A percentile compares a stretch with the other conserved stretches of the same genome.
phyloP scores from a whole-genome alignment of 1,139 yeast species.

The Candida pseudoviswanathii region DNA sequence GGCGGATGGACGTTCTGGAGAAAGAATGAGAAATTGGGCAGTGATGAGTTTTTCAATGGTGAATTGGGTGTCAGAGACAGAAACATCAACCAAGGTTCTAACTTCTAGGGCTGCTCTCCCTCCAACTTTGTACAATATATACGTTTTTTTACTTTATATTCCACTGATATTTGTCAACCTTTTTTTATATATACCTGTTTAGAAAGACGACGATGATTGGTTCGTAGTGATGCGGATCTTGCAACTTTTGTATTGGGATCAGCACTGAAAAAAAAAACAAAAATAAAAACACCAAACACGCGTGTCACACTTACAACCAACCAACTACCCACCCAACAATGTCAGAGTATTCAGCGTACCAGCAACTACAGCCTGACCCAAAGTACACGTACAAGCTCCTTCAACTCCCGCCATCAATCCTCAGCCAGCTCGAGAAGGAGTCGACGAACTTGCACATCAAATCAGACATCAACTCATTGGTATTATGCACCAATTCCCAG shows the following conservation, averaged over 20 bases:
- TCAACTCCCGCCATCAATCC: conserved; percentile 60
- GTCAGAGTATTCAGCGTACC: conserved; percentile 22
- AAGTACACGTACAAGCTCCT: conserved; percentile 52
- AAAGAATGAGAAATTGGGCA: conserved; percentile 46
- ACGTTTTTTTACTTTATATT: no score
- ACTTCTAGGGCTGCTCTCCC: conserved; percentile 30
- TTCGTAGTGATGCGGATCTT: no score
- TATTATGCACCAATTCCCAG: conserved; percentile 57
- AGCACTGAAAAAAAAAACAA: not conserved
- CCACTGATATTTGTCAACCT: no score
- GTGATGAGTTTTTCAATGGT: conserved; percentile 63
- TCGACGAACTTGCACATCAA: conserved; percentile 47
- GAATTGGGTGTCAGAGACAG: conserved; percentile 56
- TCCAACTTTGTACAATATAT: no score
- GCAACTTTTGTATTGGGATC: no score
- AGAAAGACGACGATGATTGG: no score
- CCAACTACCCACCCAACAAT: conserved; percentile 1
- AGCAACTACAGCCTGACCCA: conserved; percentile 25
- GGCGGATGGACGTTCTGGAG: conserved; percentile 58
- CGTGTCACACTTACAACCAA: not conserved
- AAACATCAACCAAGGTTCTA: conserved; percentile 48
- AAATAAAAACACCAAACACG: not conserved
- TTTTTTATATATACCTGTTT: no score
- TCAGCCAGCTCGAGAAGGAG: conserved; percentile 32
- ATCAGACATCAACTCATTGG: conserved; percentile 47